Evolutionary conservation across 106 monocot species (phyloP).

Genomic region (Allium sativum): DNA sequence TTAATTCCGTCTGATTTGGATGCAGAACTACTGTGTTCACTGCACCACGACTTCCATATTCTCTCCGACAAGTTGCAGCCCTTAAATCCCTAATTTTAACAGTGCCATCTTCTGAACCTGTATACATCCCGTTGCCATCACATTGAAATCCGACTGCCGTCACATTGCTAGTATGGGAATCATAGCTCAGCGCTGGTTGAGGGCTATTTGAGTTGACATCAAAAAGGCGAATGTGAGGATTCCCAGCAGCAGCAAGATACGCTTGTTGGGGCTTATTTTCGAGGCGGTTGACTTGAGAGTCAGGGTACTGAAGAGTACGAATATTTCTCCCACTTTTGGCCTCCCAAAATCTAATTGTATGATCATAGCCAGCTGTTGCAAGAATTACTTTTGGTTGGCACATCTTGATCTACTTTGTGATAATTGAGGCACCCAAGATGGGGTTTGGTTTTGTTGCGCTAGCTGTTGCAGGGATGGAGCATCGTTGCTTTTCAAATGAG

Average conservation of each 20-base stretch:
- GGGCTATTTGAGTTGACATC: slow-evolving; percentile 87
- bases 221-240: slow-evolving; percentile 96
- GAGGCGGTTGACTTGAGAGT: slow-evolving; percentile 83
- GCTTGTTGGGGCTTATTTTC: slow-evolving; percentile 87
- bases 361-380: slow-evolving; percentile 65
- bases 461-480: too few species aligned
- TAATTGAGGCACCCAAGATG: too few species aligned
- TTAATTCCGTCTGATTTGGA: slow-evolving; percentile 98
- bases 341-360: slow-evolving; percentile 74
- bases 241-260: slow-evolving; percentile 90
- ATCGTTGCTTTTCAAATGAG: too few species aligned
- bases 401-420: slow-evolving; percentile 17
- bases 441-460: too few species aligned
- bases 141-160: slow-evolving; percentile 99
- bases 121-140: slow-evolving; percentile 99
- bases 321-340: slow-evolving; percentile 67
- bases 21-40: slow-evolving; percentile 98
- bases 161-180: slow-evolving; percentile 87
- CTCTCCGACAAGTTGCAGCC: slow-evolving; percentile 84
- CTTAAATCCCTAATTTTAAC: slow-evolving; percentile 97
- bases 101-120: slow-evolving; percentile 98
- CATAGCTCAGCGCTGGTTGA: slow-evolving; percentile 77
- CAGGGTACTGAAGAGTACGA: slow-evolving; percentile 62
- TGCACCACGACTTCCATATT: slow-evolving; percentile 97
- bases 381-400: slow-evolving; percentile 61